These are phyloP conservation scores for Diaporthe helianthi DNA, from an alignment of 2,329 filamentous ascomycete genomes.

Conservation along the genomic window DNA sequence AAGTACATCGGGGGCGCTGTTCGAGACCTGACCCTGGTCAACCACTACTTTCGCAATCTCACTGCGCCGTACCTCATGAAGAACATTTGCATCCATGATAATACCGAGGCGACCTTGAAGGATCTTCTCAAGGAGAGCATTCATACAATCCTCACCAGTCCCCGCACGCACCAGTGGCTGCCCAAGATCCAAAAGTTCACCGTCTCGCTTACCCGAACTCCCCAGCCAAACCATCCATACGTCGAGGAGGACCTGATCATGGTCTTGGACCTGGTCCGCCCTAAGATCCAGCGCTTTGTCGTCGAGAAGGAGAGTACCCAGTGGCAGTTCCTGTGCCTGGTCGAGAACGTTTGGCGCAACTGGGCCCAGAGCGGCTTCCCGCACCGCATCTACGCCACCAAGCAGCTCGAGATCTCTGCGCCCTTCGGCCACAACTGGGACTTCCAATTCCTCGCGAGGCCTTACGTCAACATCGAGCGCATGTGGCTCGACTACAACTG, in stretches of 20 bases:
- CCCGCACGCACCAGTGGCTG: not conserved
- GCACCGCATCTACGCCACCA: constrained; percentile 23
- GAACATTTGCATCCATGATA: constrained; percentile 30
- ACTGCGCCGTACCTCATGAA: constrained; percentile 23
- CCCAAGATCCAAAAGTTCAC: constrained; percentile 26
- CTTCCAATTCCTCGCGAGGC: constrained; percentile 29
- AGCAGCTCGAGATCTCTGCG: constrained; percentile 28
- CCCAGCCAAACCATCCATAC: constrained; percentile 12
- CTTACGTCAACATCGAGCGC: constrained; percentile 28
- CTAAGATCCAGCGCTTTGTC: constrained; percentile 28
- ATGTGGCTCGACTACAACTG: constrained; percentile 32
- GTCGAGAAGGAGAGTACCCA: constrained; percentile 13
- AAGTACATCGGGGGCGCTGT: constrained; percentile 20
- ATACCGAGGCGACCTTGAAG: constrained; percentile 5
- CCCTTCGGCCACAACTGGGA: constrained; percentile 28
- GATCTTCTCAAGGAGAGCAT: constrained; percentile 26
- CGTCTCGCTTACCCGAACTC: constrained; percentile 26
- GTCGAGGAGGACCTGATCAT: constrained; percentile 27
- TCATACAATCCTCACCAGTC: not conserved
- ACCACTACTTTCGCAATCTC: constrained; percentile 25
- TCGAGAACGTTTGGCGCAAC: constrained; percentile 8
- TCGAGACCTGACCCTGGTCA: constrained; percentile 29
- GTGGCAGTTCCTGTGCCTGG: constrained; percentile 16
- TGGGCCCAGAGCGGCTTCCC: constrained; percentile 11
- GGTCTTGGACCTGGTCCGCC: constrained; percentile 13